These are phyloP conservation scores for Davidsoniella eucalypti DNA, from an alignment of 2,329 filamentous ascomycete species.

Conservation along the genomic window DNA sequence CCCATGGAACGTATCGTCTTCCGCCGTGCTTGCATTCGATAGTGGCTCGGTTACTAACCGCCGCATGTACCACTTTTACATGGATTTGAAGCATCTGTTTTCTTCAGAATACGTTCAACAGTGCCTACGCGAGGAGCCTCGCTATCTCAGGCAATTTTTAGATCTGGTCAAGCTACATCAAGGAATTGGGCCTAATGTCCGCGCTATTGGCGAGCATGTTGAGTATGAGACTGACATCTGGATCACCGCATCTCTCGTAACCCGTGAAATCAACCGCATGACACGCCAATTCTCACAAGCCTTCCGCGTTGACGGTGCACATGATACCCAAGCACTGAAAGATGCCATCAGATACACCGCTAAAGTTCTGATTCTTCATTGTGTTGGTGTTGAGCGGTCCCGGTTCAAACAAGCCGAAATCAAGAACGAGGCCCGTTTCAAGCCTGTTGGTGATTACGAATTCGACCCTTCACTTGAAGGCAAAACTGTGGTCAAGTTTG, in stretches of 20 bases:
- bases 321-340: slow-evolving; percentile 49
- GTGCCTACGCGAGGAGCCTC: slow-evolving; percentile 62
- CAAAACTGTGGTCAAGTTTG: slow-evolving; percentile 66
- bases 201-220: slow-evolving; percentile 86
- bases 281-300: slow-evolving; percentile 79
- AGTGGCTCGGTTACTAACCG: slow-evolving; percentile 88
- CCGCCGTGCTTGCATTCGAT: slow-evolving; percentile 80
- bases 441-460: slow-evolving; percentile 59
- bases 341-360: slow-evolving; percentile 58
- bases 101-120: slow-evolving; percentile 78
- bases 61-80: slow-evolving; percentile 94
- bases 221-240: slow-evolving; percentile 97
- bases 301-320: slow-evolving; percentile 53
- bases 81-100: slow-evolving; percentile 83
- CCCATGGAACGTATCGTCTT: slow-evolving; percentile 72
- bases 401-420: slow-evolving; percentile 79
- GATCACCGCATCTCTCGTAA: slow-evolving; percentile 91
- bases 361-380: slow-evolving; percentile 74
- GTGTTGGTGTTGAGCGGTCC: slow-evolving; percentile 70
- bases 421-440: slow-evolving; percentile 73
- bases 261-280: slow-evolving; percentile 83
- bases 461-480: slow-evolving; percentile 45
- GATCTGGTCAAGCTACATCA: slow-evolving; percentile 93
- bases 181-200: slow-evolving; percentile 83
- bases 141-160: slow-evolving; percentile 86